phyloP scores from a whole-genome alignment of 1,284 basidiomycete genomes.

The Inonotus hispidus region DNA sequence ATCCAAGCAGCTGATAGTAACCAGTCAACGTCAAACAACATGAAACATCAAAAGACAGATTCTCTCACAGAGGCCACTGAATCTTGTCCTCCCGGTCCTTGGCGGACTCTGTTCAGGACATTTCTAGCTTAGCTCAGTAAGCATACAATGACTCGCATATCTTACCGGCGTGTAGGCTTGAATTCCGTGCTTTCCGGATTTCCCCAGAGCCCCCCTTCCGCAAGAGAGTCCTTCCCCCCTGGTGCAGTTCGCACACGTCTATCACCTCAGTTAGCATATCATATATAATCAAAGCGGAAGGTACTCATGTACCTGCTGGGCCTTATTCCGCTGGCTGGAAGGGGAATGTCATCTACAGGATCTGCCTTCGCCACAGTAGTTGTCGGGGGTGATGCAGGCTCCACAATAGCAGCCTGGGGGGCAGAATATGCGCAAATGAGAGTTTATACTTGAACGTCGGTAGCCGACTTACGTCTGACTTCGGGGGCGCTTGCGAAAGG shows the following conservation, averaged over 20 bases:
- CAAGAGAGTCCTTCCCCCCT: slow-evolving; percentile 20
- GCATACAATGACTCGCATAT: not conserved
- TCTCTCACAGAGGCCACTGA: slow-evolving; percentile 4
- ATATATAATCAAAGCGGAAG: not conserved
- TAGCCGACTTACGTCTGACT: not conserved
- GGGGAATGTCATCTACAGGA: not conserved
- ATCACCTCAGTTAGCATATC: not conserved
- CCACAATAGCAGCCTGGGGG: not conserved
- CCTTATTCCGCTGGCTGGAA: not conserved
- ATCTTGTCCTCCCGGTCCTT: slow-evolving; percentile 18
- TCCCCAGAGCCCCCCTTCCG: slow-evolving; percentile 14
- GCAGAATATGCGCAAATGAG: not conserved
- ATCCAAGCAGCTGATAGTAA: not conserved
- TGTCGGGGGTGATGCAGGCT: not conserved
- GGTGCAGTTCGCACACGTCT: slow-evolving; percentile 20
- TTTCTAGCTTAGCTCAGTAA: not conserved
- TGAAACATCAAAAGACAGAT: not conserved
- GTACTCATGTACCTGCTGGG: slow-evolving; percentile 14
- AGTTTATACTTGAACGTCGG: not conserved
- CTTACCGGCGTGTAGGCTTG: slow-evolving; percentile 20
- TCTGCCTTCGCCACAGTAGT: not conserved
- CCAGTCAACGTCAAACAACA: not conserved
- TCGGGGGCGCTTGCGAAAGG: slow-evolving; percentile 11
- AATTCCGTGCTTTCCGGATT: slow-evolving; percentile 14
- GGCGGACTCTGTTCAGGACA: slow-evolving; percentile 9